Evolutionary conservation across 768 basidiomycete species (phyloP).

Genomic region (Panaeolus papilionaceus): DNA sequence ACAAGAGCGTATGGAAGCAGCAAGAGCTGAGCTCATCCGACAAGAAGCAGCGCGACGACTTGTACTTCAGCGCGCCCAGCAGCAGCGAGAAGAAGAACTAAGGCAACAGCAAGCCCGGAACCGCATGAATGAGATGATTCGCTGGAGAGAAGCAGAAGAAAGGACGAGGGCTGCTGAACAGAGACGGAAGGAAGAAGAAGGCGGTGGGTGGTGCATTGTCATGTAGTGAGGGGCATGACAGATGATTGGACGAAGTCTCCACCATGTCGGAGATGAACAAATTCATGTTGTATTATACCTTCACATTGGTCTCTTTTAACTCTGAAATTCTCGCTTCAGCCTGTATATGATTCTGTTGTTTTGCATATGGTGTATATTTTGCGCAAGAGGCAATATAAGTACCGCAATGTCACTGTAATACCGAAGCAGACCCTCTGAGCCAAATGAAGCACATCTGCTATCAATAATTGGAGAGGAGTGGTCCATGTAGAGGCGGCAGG

Average conservation of each 20-base stretch:
- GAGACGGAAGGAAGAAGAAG: not conserved
- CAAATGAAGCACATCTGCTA: not conserved
- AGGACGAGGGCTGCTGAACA: not conserved
- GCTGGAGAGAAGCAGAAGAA: not conserved
- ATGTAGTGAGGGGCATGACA: not conserved
- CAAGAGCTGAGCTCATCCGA: not conserved
- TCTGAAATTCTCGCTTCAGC: not conserved
- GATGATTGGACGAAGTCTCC: not conserved
- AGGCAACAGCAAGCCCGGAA: not conserved
- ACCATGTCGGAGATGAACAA: not conserved
- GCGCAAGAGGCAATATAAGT: not conserved
- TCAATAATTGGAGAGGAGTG: not conserved
- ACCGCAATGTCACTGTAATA: not conserved
- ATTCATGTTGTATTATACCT: not conserved
- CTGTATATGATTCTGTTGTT: not conserved
- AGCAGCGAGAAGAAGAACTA: not conserved
- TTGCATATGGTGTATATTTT: not conserved
- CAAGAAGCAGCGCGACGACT: not conserved
- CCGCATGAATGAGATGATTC: not conserved
- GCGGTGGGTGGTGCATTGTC: conserved; percentile 1
- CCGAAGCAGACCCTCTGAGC: not conserved
- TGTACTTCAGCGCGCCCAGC: too few relatives aligned
- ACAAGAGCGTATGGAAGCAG: too few relatives aligned
- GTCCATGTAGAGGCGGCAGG: not conserved
- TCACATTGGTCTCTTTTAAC: not conserved